Base-by-base conservation (phyloP, 306 rosid genomes). In the Vigna reflexopilosa region DNA sequence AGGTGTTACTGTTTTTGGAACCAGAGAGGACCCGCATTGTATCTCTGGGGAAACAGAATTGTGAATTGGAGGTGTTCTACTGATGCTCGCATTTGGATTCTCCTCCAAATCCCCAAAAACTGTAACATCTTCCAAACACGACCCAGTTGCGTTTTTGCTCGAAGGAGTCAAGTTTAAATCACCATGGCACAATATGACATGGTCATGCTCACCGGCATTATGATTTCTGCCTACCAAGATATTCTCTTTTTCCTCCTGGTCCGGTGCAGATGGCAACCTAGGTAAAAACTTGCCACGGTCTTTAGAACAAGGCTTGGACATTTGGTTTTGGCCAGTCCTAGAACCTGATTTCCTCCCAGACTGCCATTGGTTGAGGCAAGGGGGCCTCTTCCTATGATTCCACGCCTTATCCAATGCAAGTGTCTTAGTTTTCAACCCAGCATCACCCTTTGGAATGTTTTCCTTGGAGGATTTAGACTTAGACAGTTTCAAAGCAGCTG, bases 41-140 rank as follows among this genome's bases (percentile, higher is more conserved):
- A 94, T 82, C 83, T 94, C 97, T 2, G 98, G 96, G 17, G 98
- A 94, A 77, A 91, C 78, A 61, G 97, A 90, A 40, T 83, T 81
- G 78, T 88, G 85, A 84, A 90, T 76, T 17, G 98, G 94, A 61
- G 96, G 98, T 36, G 98, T 90, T 86, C 57, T 83, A 67, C 69
- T 72, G 62, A 20, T 62, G 50, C 90, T 80, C 64, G 49, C 52
- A 70, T 81, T 26, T 9, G 85, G 81, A 69, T 69, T 78, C 85
- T 84, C 80, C 79, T 77, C 82, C 45, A 58, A 73, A 61, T 71
- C 88, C 52, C 44, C 59, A 20, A 66, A 86, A 73, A 36, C 78
- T 54, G 51, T 61, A 65, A 15, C 1, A 72, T 84, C 52, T 2
- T 66, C 84, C 61, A 74, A 79, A 82, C 36, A 80, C 22, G 77